A percentile compares a stretch with the other conserved stretches of the same genome.
Conservation (phyloP, 768 basidiomycete genomes). For the Phlebiopsis gigantea region DNA sequence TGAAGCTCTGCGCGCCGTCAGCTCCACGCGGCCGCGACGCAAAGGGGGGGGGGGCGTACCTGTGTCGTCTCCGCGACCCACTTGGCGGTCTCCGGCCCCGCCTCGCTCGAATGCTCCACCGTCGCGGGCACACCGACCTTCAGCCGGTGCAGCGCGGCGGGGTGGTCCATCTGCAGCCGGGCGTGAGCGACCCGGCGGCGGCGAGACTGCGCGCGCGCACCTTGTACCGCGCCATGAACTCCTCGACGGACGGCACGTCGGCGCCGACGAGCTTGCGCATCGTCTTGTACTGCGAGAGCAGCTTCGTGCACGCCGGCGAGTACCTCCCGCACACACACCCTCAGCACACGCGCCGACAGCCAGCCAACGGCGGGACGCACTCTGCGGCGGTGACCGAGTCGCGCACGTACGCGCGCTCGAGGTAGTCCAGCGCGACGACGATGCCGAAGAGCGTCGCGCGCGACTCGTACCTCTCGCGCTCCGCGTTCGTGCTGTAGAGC, state of each 20-base stretch:
- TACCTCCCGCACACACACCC: conserved; percentile 59
- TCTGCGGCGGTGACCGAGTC: conserved; percentile 88
- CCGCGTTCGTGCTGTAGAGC: conserved; percentile 80
- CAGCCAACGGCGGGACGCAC: conserved; percentile 47
- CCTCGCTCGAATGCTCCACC: conserved; percentile 91
- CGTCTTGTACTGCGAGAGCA: conserved; percentile 97
- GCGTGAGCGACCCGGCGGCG: background rate
- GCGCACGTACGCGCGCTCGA: conserved; percentile 92
- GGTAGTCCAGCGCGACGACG: conserved; percentile 86
- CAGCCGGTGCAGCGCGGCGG: conserved; percentile 86
- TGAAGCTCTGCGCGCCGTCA: conserved; percentile 65
- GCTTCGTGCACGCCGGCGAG: conserved; percentile 88
- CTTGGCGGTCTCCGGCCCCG: conserved; percentile 89
- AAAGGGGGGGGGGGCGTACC: conserved; percentile 35
- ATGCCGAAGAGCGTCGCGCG: conserved; percentile 90
- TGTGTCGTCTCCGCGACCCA: conserved; percentile 98
- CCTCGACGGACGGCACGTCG: conserved; percentile 78
- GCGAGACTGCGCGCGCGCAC: conserved; percentile 31
- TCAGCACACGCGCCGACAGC: background rate
- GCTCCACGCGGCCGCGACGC: background rate
- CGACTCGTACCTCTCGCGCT: conserved; percentile 84
- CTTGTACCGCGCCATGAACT: conserved; percentile 86
- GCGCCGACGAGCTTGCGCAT: conserved; percentile 94
- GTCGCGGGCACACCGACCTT: conserved; percentile 95
- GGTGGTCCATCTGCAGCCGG: conserved; percentile 73